A percentile compares a stretch with the other conserved stretches of the same genome.
These are phyloP conservation scores for Lichtheimia corymbifera DNA, from an alignment of 371 early-diverging fungal genomes.

Conservation along the genomic window DNA sequence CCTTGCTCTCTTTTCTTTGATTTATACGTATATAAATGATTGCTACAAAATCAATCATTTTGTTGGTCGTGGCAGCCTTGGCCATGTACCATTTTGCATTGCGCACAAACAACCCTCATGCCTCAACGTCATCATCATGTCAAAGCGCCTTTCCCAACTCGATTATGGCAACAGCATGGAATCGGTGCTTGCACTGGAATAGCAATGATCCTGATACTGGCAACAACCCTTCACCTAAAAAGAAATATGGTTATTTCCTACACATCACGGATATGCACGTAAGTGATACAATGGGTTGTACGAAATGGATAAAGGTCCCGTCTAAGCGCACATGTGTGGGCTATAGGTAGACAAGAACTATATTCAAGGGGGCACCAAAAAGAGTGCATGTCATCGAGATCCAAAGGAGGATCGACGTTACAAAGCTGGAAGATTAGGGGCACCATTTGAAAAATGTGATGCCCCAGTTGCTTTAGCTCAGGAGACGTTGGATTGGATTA, in stretches of 20 bases:
- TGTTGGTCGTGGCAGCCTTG: too few relatives aligned
- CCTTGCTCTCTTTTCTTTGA: constrained; percentile 7
- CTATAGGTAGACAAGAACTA: constrained; percentile 53
- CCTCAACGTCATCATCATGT: neutral
- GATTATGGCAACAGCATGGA: constrained; percentile 4
- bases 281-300: constrained; percentile 12
- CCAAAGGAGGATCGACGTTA: constrained; percentile 1
- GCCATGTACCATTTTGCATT: neutral
- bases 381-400: constrained; percentile 59
- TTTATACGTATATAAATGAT: neutral
- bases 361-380: constrained; percentile 40
- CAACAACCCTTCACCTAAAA: neutral
- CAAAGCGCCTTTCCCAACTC: neutral
- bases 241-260: constrained; percentile 54
- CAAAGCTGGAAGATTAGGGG: constrained; percentile 49
- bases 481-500: constrained; percentile 70
- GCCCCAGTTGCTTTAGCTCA: constrained; percentile 68
- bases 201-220: neutral
- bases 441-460: constrained; percentile 67
- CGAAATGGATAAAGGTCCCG: neutral
- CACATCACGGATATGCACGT: constrained; percentile 82
- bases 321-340: neutral
- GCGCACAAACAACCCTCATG: neutral
- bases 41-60: neutral
- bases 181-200: neutral